A percentile compares a stretch with the other conserved stretches of the same genome.
phyloP scores from a whole-genome alignment of 2,329 filamentous ascomycete species.

The Domatiomyces catenatus region DNA sequence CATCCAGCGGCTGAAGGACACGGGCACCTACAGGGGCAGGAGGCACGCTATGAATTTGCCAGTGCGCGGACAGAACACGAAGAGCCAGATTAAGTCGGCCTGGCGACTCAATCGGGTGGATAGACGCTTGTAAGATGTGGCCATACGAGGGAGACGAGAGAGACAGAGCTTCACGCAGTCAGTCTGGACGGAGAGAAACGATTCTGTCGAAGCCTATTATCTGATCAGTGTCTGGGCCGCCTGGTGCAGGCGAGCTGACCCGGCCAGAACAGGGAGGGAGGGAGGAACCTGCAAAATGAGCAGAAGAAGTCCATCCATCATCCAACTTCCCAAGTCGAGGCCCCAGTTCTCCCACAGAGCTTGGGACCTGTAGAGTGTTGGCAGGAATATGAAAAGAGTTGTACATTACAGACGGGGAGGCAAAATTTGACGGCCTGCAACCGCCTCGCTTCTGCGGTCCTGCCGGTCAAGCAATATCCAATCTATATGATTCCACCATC shows the following conservation, averaged over 20 bases:
- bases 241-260: not conserved
- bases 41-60: constrained; percentile 87
- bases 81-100: constrained; percentile 53
- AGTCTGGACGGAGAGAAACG: not conserved
- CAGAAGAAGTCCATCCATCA: not conserved
- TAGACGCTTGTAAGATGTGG: constrained; percentile 27
- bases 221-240: not conserved
- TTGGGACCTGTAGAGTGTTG: not conserved
- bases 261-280: not conserved
- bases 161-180: not conserved
- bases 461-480: not conserved
- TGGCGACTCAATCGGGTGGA: constrained; percentile 44
- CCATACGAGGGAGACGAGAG: not conserved
- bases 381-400: not conserved
- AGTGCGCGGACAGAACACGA: constrained; percentile 77
- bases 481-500: not conserved
- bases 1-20: constrained; percentile 72
- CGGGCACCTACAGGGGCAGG: constrained; percentile 75
- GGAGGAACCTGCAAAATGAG: not conserved
- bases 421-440: not conserved
- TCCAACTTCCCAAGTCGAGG: not conserved
- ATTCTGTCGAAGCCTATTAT: not conserved
- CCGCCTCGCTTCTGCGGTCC: not conserved
- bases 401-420: not conserved
- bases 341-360: not conserved